A percentile compares a stretch with the other conserved stretches of the same genome.
Evolutionary conservation across 2,329 filamentous ascomycete genomes (phyloP).

Genomic region (Orbilia blumenaviensis): DNA sequence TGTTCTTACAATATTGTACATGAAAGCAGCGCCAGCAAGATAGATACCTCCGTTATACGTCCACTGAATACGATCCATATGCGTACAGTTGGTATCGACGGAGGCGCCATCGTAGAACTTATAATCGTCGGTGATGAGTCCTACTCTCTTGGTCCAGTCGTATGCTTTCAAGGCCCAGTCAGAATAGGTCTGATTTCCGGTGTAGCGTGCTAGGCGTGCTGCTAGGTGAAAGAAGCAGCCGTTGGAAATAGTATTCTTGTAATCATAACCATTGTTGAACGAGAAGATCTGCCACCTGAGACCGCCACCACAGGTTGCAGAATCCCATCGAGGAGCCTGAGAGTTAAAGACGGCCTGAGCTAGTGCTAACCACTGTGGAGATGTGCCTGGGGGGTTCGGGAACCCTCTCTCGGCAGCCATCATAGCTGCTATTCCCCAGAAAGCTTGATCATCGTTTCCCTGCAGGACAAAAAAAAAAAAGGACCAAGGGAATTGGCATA

Average conservation of each 20-base stretch:
- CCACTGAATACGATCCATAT: conserved; percentile 71
- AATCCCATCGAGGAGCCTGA: conserved; percentile 76
- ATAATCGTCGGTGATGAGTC: conserved; percentile 71
- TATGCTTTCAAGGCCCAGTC: conserved; percentile 71
- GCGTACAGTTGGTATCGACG: conserved; percentile 68
- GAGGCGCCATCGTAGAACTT: conserved; percentile 73
- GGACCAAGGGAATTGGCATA: background rate
- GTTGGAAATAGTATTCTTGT: conserved; percentile 70
- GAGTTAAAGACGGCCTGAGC: conserved; percentile 83
- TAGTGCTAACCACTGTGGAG: conserved; percentile 80
- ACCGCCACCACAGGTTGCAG: conserved; percentile 73
- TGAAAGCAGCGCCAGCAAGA: conserved; percentile 71
- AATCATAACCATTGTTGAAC: conserved; percentile 74
- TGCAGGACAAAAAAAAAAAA: conserved; percentile 54
- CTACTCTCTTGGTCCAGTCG: conserved; percentile 69
- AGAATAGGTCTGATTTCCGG: conserved; percentile 72
- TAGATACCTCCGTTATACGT: conserved; percentile 73
- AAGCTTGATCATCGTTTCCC: conserved; percentile 77
- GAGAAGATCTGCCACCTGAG: conserved; percentile 86
- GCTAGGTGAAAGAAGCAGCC: conserved; percentile 69
- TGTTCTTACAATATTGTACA: conserved; percentile 72
- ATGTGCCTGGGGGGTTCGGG: conserved; percentile 67
- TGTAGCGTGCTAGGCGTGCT: conserved; percentile 61
- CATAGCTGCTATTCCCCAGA: conserved; percentile 76
- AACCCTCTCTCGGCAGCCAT: conserved; percentile 73